Conservation (phyloP, 805 yeast species). For the Starmerella cellae region DNA sequence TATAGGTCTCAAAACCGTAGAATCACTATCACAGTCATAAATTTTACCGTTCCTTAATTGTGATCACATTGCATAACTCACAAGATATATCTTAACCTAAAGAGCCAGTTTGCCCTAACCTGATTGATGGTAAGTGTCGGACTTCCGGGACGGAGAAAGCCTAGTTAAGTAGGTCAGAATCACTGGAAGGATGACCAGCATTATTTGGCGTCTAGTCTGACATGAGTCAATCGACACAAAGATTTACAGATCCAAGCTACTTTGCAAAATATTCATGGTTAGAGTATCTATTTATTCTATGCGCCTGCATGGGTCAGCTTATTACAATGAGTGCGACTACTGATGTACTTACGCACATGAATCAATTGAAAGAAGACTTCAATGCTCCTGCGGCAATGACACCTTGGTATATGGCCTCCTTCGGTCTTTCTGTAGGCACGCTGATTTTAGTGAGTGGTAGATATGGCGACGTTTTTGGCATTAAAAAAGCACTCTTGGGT, state of each 20-base stretch:
- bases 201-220: too few relatives aligned
- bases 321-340: conserved; percentile 31
- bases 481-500: conserved; percentile 38
- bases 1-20: too few relatives aligned
- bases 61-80: too few relatives aligned
- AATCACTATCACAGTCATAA: too few relatives aligned
- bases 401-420: conserved; percentile 60
- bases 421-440: conserved; percentile 59
- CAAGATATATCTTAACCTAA: too few relatives aligned
- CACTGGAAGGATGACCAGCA: too few relatives aligned
- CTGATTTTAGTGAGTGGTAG: conserved; percentile 56
- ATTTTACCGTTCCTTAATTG: too few relatives aligned
- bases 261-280: conserved; percentile 4
- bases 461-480: conserved; percentile 60
- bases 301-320: conserved; percentile 27
- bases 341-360: conserved; percentile 24
- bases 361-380: conserved; percentile 26
- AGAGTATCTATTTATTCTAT: conserved; percentile 21
- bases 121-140: too few relatives aligned
- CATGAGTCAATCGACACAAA: too few relatives aligned
- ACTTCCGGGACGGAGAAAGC: too few relatives aligned
- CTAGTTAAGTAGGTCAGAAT: too few relatives aligned
- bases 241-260: conserved; percentile 13
- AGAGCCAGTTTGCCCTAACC: too few relatives aligned
- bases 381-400: conserved; percentile 24